Base-by-base conservation (phyloP, 257 asterid genomes). In the Thymus quinquecostatus region DNA sequence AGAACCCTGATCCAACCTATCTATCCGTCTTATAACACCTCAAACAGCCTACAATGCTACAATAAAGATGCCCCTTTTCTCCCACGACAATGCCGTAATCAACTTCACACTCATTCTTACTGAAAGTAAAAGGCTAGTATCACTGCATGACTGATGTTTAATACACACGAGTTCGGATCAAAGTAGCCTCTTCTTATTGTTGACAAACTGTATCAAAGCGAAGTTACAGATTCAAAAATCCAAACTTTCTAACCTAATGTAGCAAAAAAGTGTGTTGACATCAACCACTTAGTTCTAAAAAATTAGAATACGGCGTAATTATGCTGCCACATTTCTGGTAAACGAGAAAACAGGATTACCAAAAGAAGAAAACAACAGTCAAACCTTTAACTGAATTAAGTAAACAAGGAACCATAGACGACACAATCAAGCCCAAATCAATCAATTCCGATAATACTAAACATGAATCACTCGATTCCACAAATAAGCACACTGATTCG, bases 391-490 rank as follows among this genome's bases (percentile, higher is more conserved):
- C 27, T 11, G 51, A 40, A 77, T 59, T 21, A 12, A 65, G 48
- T 13, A 28, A 59, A 64, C 14, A 66, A 29, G 10, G 40, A 36
- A 59, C 3, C 56, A 11, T 2, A 28, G 13, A 49, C 10, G n/a
- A 34, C 11, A 36, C 10, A 47, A 70, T 69, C 75, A 61, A 68
- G 6, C 27, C 65, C 4, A 11, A 51, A 29, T 4, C 10, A 49
- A 28, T n/a, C 64, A 8, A 62, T 43, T 51, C 72, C 68, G 10
- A 47, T 51, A 69, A 30, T 72, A 38, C 41, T 54, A 73, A 40
- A 68, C 71, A 72, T 27, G 57, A 67, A 58, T 12, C 9, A 8
- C 48, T 56, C 44, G 2, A 59, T 13, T 34, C 40, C 7, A 44
- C 43, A 33, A 60, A 36, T 3, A 48, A 45, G 34, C 60, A 27